Percentiles rank a stretch among this genome's conserved stretches.
Conservation (phyloP, 169 alveolate genomes). For the Eimeria necatrix region DNA sequence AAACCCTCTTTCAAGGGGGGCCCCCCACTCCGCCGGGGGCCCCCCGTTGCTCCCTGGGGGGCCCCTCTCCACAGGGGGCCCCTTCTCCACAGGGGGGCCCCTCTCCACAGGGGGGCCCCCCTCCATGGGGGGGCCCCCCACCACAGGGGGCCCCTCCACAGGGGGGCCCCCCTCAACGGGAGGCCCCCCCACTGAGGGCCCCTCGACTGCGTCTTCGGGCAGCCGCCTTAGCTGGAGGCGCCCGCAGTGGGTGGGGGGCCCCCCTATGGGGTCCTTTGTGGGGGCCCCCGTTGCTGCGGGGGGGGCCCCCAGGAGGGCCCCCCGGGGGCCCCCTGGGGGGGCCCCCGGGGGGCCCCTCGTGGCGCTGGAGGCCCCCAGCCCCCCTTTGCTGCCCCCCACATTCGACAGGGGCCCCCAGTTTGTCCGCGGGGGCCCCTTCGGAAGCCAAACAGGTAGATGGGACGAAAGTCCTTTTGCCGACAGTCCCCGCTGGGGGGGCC, state of each 20-base stretch:
- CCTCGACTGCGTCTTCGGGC: not conserved
- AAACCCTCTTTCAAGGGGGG: not conserved
- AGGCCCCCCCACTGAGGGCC: not conserved
- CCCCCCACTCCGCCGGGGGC: not conserved
- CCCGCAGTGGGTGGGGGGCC: no score
- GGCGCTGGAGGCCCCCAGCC: no score
- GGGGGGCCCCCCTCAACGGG: not conserved
- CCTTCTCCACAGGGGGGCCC: not conserved
- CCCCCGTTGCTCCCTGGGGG: not conserved
- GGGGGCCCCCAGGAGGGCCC: conserved; percentile 28
- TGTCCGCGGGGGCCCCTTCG: no score
- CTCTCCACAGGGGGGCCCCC: not conserved
- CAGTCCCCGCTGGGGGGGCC: conserved; percentile 30
- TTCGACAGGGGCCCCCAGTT: no score
- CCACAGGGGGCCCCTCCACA: not conserved
- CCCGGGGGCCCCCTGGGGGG: no score
- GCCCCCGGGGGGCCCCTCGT: not conserved
- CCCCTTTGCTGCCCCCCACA: no score
- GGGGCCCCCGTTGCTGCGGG: no score
- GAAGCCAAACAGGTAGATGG: no score
- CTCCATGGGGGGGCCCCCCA: conserved; percentile 18
- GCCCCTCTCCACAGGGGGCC: not conserved
- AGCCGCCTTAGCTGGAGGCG: no score
- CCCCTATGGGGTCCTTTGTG: no score
- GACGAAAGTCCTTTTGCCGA: not conserved